These are phyloP conservation scores for Sporobolomyces phaffii DNA, from an alignment of 768 basidiomycete species.

Conservation along the genomic window DNA sequence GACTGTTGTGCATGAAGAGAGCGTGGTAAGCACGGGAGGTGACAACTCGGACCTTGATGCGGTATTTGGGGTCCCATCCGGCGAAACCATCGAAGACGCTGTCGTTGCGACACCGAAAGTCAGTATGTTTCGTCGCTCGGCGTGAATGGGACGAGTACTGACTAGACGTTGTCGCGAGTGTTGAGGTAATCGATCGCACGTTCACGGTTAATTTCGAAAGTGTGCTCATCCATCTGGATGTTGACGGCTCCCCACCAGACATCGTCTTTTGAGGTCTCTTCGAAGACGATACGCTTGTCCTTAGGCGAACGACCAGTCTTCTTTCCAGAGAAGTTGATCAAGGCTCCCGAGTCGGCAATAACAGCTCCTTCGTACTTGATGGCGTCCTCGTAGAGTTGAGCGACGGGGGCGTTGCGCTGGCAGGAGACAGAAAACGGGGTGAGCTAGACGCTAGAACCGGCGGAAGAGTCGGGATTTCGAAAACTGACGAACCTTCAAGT, in stretches of 20 bases:
- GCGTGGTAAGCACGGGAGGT: constrained; percentile 98
- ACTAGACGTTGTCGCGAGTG: constrained; percentile 83
- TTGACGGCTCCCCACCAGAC: constrained; percentile 99
- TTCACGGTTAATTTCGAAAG: constrained; percentile 61
- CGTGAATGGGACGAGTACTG: neutral
- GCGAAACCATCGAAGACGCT: constrained; percentile 46
- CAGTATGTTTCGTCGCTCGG: neutral
- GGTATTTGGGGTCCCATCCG: constrained; percentile 91
- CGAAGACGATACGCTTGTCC: constrained; percentile 98
- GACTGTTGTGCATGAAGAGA: constrained; percentile 52
- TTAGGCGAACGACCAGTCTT: constrained; percentile 97
- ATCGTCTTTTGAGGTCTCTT: constrained; percentile 90
- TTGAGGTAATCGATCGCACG: constrained; percentile 97
- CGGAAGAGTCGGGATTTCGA: neutral
- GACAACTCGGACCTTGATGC: constrained; percentile 99
- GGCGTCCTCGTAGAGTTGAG: constrained; percentile 67
- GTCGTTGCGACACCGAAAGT: constrained; percentile 68
- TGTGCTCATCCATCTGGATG: constrained; percentile 75
- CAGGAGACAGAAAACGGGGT: neutral
- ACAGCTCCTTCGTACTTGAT: constrained; percentile 98
- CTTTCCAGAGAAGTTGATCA: constrained; percentile 99
- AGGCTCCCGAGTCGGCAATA: constrained; percentile 87
- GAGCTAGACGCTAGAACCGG: neutral
- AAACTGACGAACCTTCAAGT: constrained; percentile 57
- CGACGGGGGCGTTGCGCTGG: constrained; percentile 75